Evolutionary conservation across 2,329 filamentous ascomycete genomes (phyloP).

Genomic region (Claviceps cyperi): DNA sequence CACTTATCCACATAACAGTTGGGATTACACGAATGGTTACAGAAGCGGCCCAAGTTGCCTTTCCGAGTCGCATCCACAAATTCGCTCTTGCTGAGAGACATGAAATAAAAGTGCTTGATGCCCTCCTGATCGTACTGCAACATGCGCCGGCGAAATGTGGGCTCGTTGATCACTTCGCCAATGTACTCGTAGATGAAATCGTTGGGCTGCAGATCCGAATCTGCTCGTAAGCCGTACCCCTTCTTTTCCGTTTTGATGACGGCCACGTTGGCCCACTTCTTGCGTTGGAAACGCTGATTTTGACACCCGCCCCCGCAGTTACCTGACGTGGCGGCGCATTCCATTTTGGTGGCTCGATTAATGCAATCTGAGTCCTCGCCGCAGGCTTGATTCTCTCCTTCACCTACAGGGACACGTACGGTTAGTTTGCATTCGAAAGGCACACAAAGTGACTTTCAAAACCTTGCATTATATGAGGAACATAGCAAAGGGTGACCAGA

Average conservation of each 20-base stretch:
- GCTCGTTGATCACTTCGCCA: constrained; percentile 92
- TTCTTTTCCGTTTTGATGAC: constrained; percentile 99
- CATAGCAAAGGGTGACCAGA: background rate
- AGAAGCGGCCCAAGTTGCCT: constrained; percentile 90
- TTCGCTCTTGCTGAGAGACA: constrained; percentile 92
- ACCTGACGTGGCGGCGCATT: constrained; percentile 66
- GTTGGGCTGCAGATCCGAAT: constrained; percentile 60
- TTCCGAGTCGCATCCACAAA: constrained; percentile 97
- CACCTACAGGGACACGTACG: constrained; percentile 23
- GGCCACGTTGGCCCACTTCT: constrained; percentile 77
- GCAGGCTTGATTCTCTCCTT: constrained; percentile 67
- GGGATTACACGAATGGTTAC: constrained; percentile 97
- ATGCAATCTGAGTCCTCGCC: constrained; percentile 97
- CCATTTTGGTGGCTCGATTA: constrained; percentile 95
- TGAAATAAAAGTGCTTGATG: constrained; percentile 99
- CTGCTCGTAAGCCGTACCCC: constrained; percentile 78
- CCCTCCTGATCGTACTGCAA: constrained; percentile 87
- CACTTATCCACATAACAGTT: constrained; percentile 99
- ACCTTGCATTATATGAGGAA: background rate
- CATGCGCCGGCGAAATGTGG: constrained; percentile 78
- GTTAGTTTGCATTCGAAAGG: background rate
- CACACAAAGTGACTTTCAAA: no score
- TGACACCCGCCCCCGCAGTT: constrained; percentile 79
- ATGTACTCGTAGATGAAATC: constrained; percentile 98
- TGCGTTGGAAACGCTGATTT: constrained; percentile 87